Evolutionary conservation across 805 yeast genomes (phyloP).

Genomic region (Hanseniaspora taiwanica): DNA sequence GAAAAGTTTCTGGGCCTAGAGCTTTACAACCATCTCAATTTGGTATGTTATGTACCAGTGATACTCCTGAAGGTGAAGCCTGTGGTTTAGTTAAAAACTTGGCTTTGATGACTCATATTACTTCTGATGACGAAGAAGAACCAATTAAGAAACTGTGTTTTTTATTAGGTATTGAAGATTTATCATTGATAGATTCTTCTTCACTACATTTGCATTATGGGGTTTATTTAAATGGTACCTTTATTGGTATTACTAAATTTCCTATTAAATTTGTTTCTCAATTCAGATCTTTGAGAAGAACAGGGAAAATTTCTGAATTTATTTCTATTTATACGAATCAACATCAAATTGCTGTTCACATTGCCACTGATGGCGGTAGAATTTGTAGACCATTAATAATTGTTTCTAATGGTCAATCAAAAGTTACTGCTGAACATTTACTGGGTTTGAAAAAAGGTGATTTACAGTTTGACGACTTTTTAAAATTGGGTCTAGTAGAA

Average conservation of each 20-base stretch:
- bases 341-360: constrained; percentile 88
- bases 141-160: constrained; percentile 72
- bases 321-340: constrained; percentile 81
- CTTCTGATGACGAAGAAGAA: constrained; percentile 93
- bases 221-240: constrained; percentile 85
- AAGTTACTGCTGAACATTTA: constrained; percentile 62
- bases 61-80: constrained; percentile 99
- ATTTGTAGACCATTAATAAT: constrained; percentile 94
- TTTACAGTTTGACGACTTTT: constrained; percentile 84
- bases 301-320: constrained; percentile 78
- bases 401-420: constrained; percentile 57
- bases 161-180: constrained; percentile 80
- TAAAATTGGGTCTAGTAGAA: constrained; percentile 77
- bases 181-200: constrained; percentile 67
- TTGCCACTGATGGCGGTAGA: constrained; percentile 98
- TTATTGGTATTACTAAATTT: constrained; percentile 78
- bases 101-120: constrained; percentile 96
- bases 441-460: constrained; percentile 47
- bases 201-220: constrained; percentile 74
- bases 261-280: constrained; percentile 70
- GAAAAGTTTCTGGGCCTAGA: constrained; percentile 97
- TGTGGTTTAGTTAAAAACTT: constrained; percentile 96
- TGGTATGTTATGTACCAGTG: constrained; percentile 97
- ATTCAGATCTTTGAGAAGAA: constrained; percentile 70
- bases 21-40: constrained; percentile 98